Percentiles rank a stretch among this genome's conserved stretches.
phyloP scores from a whole-genome alignment of 495 filamentous ascomycete species.

The Podospora pseudocomata region DNA sequence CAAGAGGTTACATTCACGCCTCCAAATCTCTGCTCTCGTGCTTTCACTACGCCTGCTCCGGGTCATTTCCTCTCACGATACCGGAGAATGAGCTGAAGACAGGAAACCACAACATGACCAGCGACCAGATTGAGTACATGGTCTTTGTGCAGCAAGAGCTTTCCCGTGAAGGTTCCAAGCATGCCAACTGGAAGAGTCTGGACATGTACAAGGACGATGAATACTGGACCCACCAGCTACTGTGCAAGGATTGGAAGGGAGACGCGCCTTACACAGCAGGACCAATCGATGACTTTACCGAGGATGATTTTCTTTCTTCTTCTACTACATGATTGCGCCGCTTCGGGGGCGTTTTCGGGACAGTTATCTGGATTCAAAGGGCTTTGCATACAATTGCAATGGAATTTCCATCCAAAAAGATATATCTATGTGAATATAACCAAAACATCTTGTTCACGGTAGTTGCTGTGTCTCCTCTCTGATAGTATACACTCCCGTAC shows the following conservation, averaged over 20 bases:
- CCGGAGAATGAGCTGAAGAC: neutral
- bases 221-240: neutral
- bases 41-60: neutral
- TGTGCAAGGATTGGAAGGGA: neutral
- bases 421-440: too few species aligned
- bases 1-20: neutral
- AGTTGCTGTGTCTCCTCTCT: neutral
- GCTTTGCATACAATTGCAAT: too few species aligned
- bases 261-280: neutral
- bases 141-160: neutral
- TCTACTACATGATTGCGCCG: neutral
- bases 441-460: too few species aligned
- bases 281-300: neutral
- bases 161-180: neutral
- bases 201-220: neutral
- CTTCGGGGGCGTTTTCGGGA: too few species aligned
- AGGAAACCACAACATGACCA: neutral
- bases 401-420: too few species aligned
- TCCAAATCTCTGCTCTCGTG: neutral
- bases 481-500: conserved; percentile 31
- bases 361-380: too few species aligned
- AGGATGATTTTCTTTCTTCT: neutral
- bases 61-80: neutral
- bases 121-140: neutral
- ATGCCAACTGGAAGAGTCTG: neutral